A percentile compares a stretch with the other conserved stretches of the same genome.
Evolutionary conservation across 2,329 filamentous ascomycete species (phyloP).

Genomic region (Chaetomium olivaceum): DNA sequence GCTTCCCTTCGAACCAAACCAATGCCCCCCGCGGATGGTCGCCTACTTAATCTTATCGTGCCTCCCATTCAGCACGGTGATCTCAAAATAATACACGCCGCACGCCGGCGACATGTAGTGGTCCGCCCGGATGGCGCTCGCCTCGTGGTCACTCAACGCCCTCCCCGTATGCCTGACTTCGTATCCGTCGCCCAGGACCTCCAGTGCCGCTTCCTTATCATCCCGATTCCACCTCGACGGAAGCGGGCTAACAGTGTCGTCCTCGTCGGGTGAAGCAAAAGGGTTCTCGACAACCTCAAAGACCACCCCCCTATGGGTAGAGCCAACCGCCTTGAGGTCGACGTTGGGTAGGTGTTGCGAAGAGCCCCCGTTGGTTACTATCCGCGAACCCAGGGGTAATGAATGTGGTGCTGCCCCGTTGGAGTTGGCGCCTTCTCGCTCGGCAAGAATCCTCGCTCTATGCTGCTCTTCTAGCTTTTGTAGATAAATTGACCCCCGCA

Average conservation of each 20-base stretch:
- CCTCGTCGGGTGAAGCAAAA: constrained; percentile 50
- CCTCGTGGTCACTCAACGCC: constrained; percentile 66
- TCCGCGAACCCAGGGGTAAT: not conserved
- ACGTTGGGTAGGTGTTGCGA: constrained; percentile 15
- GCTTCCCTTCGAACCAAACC: not conserved
- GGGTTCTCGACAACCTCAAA: constrained; percentile 82
- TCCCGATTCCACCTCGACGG: constrained; percentile 80
- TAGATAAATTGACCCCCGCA: constrained; percentile 75
- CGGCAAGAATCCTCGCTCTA: constrained; percentile 57
- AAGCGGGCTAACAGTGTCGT: constrained; percentile 62
- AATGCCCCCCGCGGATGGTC: not conserved
- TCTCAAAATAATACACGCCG: constrained; percentile 93
- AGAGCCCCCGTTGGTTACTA: constrained; percentile 20
- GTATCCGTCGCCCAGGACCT: constrained; percentile 71
- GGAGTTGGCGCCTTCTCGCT: constrained; percentile 47
- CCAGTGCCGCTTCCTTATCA: constrained; percentile 73
- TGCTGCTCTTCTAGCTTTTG: constrained; percentile 72
- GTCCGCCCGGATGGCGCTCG: constrained; percentile 79
- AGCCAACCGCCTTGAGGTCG: constrained; percentile 57
- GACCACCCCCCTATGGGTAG: constrained; percentile 71
- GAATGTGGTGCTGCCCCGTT: constrained; percentile 8
- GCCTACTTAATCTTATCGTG: constrained; percentile 50
- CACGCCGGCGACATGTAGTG: constrained; percentile 84
- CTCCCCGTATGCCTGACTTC: constrained; percentile 64
- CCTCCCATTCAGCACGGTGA: constrained; percentile 53